A percentile compares a stretch with the other conserved stretches of the same genome.
Conservation (phyloP, 176 grass and related monocot species). For the Carex cristatella region DNA sequence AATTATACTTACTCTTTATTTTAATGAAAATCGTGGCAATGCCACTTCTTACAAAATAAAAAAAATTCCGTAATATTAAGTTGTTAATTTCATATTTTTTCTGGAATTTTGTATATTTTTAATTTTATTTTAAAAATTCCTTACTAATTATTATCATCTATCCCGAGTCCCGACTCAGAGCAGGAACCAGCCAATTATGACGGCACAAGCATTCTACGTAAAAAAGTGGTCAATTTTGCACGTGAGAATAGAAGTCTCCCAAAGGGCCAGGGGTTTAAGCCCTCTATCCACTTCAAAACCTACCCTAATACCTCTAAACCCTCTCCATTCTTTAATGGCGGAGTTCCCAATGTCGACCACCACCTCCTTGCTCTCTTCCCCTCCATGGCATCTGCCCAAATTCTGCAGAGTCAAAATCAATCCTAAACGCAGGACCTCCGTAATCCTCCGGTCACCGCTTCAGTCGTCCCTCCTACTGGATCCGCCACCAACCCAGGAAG, state of each 20-base stretch:
- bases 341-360: constrained; percentile 1
- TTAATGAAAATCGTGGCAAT: no score
- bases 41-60: no score
- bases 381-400: not conserved
- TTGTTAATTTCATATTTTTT: no score
- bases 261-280: not conserved
- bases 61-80: no score
- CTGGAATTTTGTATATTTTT: no score
- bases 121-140: no score
- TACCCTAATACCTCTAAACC: constrained; percentile 8
- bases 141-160: no score
- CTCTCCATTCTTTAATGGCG: constrained; percentile 8
- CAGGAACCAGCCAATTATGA: not conserved
- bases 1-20: no score
- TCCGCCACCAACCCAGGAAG: not conserved
- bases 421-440: not conserved
- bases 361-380: not conserved
- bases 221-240: not conserved
- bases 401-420: not conserved
- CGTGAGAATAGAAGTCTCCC: not conserved
- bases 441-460: not conserved
- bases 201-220: not conserved
- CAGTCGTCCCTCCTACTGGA: constrained; percentile 13
- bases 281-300: constrained; percentile 10
- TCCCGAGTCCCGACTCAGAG: not conserved